These are phyloP conservation scores for Ceratopteris richardii DNA, from an alignment of 75 land plant species.

Conservation along the genomic window DNA sequence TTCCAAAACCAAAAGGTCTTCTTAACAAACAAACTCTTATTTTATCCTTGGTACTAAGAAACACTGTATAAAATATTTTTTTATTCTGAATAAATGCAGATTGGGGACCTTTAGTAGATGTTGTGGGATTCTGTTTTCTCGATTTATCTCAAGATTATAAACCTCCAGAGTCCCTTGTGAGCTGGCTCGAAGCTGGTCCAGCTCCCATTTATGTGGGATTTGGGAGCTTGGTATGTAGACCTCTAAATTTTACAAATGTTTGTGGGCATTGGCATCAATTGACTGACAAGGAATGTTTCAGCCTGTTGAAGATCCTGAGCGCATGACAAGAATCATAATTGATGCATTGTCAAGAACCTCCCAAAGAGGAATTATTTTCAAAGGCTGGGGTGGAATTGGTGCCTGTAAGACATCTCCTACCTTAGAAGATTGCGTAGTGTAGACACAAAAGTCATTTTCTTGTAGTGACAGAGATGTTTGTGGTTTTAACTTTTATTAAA, in stretches of 20 bases:
- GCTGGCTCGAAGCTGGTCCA: slow-evolving; percentile 20
- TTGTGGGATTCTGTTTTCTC: slow-evolving; percentile 40
- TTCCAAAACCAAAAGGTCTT: slow-evolving; percentile 37
- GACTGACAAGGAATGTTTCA: neutral
- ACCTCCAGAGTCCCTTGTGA: slow-evolving; percentile 23
- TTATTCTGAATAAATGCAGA: slow-evolving; percentile 14
- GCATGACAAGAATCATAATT: slow-evolving; percentile 13
- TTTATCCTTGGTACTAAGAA: no score
- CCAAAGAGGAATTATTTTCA: slow-evolving; percentile 19
- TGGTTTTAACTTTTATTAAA: no score
- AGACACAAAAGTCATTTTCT: no score
- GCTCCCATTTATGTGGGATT: slow-evolving; percentile 34
- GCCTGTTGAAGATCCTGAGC: slow-evolving; percentile 17
- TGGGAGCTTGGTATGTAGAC: slow-evolving; percentile 29
- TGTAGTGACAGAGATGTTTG: no score
- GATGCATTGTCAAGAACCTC: slow-evolving; percentile 7
- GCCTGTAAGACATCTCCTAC: no score
- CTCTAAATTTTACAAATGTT: neutral
- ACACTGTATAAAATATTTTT: no score
- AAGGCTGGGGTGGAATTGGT: slow-evolving; percentile 24
- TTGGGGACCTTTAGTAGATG: slow-evolving; percentile 35
- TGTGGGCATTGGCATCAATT: no score
- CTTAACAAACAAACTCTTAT: no score
- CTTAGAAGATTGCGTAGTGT: no score
- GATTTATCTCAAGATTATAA: slow-evolving; percentile 21